Percentiles rank a stretch among this genome's conserved stretches.
Conservation (phyloP, 1,139 yeast genomes). For the Diutina neorugosa region DNA sequence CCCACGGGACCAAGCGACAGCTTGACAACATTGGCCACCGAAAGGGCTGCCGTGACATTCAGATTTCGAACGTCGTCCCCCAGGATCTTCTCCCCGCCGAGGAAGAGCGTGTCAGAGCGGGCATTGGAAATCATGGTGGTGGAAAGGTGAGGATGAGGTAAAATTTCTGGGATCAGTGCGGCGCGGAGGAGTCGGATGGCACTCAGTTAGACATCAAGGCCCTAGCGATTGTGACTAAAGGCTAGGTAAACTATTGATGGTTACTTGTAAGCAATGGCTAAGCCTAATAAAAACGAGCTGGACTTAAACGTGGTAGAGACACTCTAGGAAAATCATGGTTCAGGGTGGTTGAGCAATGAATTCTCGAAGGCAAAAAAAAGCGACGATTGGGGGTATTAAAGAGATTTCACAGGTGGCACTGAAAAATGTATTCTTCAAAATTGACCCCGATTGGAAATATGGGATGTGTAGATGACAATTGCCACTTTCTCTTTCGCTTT, state of each 20-base stretch:
- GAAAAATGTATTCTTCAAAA: not conserved
- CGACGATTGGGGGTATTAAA: no score
- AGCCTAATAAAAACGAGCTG: no score
- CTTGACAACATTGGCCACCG: conserved; percentile 95
- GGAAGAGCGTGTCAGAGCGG: conserved; percentile 82
- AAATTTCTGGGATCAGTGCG: conserved; percentile 1
- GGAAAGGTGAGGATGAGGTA: not conserved
- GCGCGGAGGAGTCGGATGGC: not conserved
- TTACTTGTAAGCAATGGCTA: no score
- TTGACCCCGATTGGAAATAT: not conserved
- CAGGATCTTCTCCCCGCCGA: conserved; percentile 91
- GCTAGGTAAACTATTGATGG: no score
- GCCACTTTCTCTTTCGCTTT: no score
- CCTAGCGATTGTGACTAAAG: no score
- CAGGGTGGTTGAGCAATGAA: not conserved
- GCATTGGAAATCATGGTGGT: conserved; percentile 40
- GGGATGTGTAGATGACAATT: not conserved
- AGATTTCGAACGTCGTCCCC: conserved; percentile 97
- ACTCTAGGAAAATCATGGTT: no score
- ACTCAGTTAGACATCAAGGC: no score
- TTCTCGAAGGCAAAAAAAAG: not conserved
- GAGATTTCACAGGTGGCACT: no score
- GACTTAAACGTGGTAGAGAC: no score
- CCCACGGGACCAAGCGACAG: conserved; percentile 98
- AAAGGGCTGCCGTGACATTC: conserved; percentile 89